Conservation (phyloP, 306 rosid species). For the Prunus kanzakura region DNA sequence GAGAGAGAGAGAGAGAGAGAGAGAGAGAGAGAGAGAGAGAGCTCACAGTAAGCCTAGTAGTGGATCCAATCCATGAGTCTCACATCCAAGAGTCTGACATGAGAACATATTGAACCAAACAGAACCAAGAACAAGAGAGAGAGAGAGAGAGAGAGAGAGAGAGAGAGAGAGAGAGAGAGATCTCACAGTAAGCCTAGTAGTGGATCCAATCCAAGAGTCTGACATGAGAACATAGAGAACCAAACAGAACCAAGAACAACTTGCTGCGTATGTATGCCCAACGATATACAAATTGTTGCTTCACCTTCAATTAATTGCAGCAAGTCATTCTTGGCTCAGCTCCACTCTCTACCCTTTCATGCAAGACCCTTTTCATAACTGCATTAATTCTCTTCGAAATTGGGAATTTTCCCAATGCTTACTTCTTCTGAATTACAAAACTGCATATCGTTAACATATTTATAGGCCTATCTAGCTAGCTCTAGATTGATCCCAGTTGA, state of each 20-base stretch:
- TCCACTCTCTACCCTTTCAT: conserved; percentile 16
- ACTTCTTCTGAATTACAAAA: not conserved
- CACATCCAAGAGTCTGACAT: conserved; percentile 3
- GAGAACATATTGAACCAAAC: conserved; percentile 7
- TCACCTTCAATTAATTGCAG: not conserved
- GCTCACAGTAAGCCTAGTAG: no score
- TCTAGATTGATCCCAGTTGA: not conserved
- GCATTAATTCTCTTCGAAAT: not conserved
- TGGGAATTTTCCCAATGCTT: not conserved
- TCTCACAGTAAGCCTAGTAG: no score
- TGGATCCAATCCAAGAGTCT: not conserved
- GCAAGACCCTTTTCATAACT: not conserved
- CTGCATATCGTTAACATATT: not conserved
- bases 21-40: no score
- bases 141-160: no score
- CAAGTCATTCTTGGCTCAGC: conserved; percentile 24
- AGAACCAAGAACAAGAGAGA: not conserved
- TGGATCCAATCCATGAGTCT: not conserved
- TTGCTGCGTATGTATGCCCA: not conserved
- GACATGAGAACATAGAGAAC: conserved; percentile 19
- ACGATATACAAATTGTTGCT: not conserved
- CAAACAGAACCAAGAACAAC: conserved; percentile 10
- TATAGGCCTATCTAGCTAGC: not conserved
- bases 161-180: no score
- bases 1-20: no score